Evolutionary conservation across 441 rosid species (phyloP), one percentile per base, ranked within the genome.

Genomic region (Adansonia gregorii): DNA sequence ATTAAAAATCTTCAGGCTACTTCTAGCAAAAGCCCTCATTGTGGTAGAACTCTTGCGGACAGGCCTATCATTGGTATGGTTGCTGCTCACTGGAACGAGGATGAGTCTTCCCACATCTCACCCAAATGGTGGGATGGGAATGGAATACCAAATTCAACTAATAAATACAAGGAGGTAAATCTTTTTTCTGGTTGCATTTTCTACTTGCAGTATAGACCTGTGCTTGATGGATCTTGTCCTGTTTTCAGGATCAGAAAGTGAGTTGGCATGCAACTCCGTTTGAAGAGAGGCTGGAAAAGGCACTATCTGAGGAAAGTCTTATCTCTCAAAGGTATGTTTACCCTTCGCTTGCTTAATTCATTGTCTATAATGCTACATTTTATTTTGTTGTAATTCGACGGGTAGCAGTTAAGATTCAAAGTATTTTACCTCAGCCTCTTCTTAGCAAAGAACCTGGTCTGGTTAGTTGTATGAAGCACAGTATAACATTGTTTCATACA

Each of bases 181-280:
- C 39, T 0, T 51, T 75, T 54, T 39, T 61, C 4, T 64, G 3
- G n/a, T 78, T 54, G 35, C 39, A 56, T 43, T 59, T 66, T 24
- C 1, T 74, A 7, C 19, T 20, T 63, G 59, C 79, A 11, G 56
- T 24, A 46, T 52, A 8, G 71, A 61, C 19, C 70, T 78, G 14
- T 71, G 67, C 60, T 22, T 58, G 52, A 72, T 67, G 54, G 17
- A 72, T 72, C 74, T 43, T 56, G 51, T 59, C 80, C 46, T 74
- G 59, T 67, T 82, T 76, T 80, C 88, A 96, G 99, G 98, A 96
- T 81, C 98, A 96, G 81, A 94, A 92, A 83, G 99, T 96, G 20
- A 91, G 91, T 66, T 96, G 98, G 98, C 99, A 96, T 79, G 99
- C 99, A 11, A 94, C 99, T 19, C 99, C 98, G 52, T 96, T 96